Percentiles rank a stretch among this genome's conserved stretches.
Evolutionary conservation across 2,329 filamentous ascomycete genomes (phyloP).

Genomic region (Alternaria conjuncta): DNA sequence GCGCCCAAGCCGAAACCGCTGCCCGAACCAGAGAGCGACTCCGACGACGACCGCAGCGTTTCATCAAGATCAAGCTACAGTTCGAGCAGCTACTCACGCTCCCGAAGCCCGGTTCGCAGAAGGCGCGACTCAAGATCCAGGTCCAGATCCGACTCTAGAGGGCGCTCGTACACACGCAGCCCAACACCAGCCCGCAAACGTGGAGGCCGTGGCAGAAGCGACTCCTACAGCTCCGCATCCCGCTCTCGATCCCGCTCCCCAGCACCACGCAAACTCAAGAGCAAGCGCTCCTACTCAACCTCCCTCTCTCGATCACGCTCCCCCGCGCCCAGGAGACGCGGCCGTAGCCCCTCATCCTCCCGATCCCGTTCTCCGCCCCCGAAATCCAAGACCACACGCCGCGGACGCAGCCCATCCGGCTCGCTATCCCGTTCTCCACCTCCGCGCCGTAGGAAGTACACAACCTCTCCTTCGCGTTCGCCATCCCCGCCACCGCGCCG

Average conservation of each 20-base stretch:
- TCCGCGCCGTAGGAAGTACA: conserved; percentile 6
- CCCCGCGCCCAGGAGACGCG: conserved; percentile 31
- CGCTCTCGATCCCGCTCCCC: conserved; percentile 35
- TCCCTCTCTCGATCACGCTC: conserved; percentile 25
- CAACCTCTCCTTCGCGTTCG: conserved; percentile 1
- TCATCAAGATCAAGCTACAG: conserved; percentile 45
- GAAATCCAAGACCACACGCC: conserved; percentile 16
- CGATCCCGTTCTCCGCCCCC: conserved; percentile 25
- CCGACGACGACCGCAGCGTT: conserved; percentile 41
- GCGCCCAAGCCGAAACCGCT: conserved; percentile 80
- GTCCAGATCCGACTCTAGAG: conserved; percentile 35
- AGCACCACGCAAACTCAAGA: conserved; percentile 25
- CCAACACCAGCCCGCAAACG: conserved; percentile 33
- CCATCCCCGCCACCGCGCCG: not conserved
- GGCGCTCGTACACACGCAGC: conserved; percentile 39
- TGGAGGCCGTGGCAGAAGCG: conserved; percentile 26
- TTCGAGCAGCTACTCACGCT: conserved; percentile 35
- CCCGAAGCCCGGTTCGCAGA: conserved; percentile 28
- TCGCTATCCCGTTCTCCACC: conserved; percentile 14
- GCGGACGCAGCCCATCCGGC: conserved; percentile 21
- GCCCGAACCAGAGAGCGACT: conserved; percentile 44
- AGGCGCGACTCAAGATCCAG: conserved; percentile 32
- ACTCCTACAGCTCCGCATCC: conserved; percentile 29
- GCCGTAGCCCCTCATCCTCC: conserved; percentile 28
- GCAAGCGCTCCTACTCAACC: conserved; percentile 32